Percentiles rank a stretch among this genome's conserved stretches.
Conservation (phyloP, 805 yeast species). For the Saccharomycopsis amapae region DNA sequence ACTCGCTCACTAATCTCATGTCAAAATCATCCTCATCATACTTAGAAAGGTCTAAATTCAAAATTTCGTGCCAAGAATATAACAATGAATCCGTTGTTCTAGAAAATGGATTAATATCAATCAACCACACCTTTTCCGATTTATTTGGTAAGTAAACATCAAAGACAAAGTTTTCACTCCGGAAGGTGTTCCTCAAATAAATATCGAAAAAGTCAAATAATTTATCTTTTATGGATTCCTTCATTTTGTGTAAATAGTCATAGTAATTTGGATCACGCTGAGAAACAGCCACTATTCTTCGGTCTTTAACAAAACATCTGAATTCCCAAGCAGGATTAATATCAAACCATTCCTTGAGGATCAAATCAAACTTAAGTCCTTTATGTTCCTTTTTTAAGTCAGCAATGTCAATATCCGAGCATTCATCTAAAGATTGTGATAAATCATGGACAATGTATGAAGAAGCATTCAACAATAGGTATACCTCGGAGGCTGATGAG, state of each 20-base stretch:
- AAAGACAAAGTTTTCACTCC: slow-evolving; percentile 52
- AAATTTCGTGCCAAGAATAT: slow-evolving; percentile 79
- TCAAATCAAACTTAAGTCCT: slow-evolving; percentile 48
- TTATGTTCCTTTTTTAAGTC: slow-evolving; percentile 22
- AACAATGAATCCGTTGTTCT: slow-evolving; percentile 71
- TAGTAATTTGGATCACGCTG: slow-evolving; percentile 87
- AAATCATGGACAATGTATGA: slow-evolving; percentile 85
- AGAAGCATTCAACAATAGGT: slow-evolving; percentile 75
- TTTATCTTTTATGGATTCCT: slow-evolving; percentile 38
- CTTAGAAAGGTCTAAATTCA: slow-evolving; percentile 22
- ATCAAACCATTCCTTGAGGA: slow-evolving; percentile 74
- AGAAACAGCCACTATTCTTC: slow-evolving; percentile 60
- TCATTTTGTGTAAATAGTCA: slow-evolving; percentile 51
- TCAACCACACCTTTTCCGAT: slow-evolving; percentile 51
- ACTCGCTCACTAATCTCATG: slow-evolving; percentile 60
- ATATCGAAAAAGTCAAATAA: slow-evolving; percentile 52
- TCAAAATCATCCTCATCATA: slow-evolving; percentile 35
- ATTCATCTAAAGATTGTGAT: slow-evolving; percentile 56
- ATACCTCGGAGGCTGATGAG: slow-evolving; percentile 62
- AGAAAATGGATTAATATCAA: slow-evolving; percentile 84
- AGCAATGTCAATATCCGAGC: slow-evolving; percentile 30
- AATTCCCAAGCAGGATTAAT: slow-evolving; percentile 90
- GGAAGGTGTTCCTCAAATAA: slow-evolving; percentile 41
- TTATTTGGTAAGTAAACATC: slow-evolving; percentile 84
- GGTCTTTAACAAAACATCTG: slow-evolving; percentile 68